Base-by-base conservation (phyloP, 2,329 filamentous ascomycete genomes). In the Talaromyces sp. region DNA sequence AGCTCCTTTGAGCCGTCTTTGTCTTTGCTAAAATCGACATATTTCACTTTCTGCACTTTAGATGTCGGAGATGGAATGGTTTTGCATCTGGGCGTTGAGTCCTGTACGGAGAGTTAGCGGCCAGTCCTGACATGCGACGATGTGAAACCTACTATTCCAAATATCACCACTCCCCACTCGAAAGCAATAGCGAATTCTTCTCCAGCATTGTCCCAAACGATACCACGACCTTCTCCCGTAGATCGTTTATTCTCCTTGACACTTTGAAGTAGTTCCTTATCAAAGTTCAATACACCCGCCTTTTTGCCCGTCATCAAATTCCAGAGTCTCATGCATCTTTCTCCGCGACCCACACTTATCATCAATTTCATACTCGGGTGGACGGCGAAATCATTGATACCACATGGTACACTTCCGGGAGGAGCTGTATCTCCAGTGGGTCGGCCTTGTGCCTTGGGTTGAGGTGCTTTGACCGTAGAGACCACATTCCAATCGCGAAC, bases 331-430 rank as follows among this genome's bases (percentile, higher is more conserved):
- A 99, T 96, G 73, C 89, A 92, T 69, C 88, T 89, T 81, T 99
- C 95, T 69, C 93, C 93, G 72, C 90, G 92, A 70, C 92, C 90
- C 8, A 98, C 93, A 71, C 88, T 96, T 67, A 99, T 88, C 91
- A 98, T 97, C 60, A 99, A 83, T 80, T 97, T 98, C 86, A 96
- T 92, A 76, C 91, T 96, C 0, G 95, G 94, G 76, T 99, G 95
- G 29, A 99, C 90, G 1, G 94, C 92, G 76, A 99, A 96, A 76
- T 93, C 91, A 76, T 97, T 98, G 70, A 98, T 88, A 19, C 95
- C 95, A n/a, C 89, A 87, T 0, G 93, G 93, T 29, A 90, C 87
- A 58, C 88, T 91, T 19, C 92, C 93, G 11, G 89, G 86, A 1
- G 90, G 89, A 7, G 93, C 92, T 19, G 94, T 98, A 77, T 97